Conservation (phyloP, 2,329 filamentous ascomycete species). For the Ophiostoma ips region DNA sequence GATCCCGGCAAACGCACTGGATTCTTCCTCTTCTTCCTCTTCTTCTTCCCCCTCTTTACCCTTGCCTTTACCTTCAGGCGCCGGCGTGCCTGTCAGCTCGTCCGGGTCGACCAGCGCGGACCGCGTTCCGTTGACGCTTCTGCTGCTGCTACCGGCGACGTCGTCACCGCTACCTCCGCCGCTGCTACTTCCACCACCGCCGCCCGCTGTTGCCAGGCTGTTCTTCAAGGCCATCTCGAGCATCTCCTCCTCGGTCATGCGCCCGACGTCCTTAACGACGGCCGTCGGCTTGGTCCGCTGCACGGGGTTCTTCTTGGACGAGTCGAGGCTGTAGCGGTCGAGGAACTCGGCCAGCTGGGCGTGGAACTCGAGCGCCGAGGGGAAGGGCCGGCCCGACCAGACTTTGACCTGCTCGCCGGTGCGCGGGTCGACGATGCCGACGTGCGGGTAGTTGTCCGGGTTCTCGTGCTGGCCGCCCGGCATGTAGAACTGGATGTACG, state of each 20-base stretch:
- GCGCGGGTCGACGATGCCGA: constrained; percentile 86
- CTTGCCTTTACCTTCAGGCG: constrained; percentile 40
- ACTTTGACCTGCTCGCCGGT: constrained; percentile 96
- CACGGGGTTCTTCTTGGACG: constrained; percentile 85
- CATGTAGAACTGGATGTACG: constrained; percentile 89
- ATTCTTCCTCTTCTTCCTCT: constrained; percentile 10
- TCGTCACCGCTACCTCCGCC: background rate
- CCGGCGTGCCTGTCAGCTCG: constrained; percentile 47
- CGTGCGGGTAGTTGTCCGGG: constrained; percentile 85
- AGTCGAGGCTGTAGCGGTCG: constrained; percentile 85
- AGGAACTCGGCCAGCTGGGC: constrained; percentile 90
- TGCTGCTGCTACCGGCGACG: constrained; percentile 19
- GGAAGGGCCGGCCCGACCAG: constrained; percentile 76
- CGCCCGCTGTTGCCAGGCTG: constrained; percentile 29
- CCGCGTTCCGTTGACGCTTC: constrained; percentile 22
- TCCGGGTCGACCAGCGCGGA: constrained; percentile 65
- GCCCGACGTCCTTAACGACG: constrained; percentile 56
- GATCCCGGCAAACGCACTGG: constrained; percentile 53
- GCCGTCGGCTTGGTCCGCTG: constrained; percentile 54
- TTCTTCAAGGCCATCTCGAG: constrained; percentile 85
- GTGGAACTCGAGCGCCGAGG: constrained; percentile 60
- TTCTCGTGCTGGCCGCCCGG: constrained; percentile 54
- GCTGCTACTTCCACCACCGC: constrained; percentile 13
- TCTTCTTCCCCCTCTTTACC: constrained; percentile 35
- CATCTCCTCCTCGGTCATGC: constrained; percentile 97